Conservation (phyloP, 1,284 basidiomycete genomes). For the Cryptococcus amylolentus region DNA sequence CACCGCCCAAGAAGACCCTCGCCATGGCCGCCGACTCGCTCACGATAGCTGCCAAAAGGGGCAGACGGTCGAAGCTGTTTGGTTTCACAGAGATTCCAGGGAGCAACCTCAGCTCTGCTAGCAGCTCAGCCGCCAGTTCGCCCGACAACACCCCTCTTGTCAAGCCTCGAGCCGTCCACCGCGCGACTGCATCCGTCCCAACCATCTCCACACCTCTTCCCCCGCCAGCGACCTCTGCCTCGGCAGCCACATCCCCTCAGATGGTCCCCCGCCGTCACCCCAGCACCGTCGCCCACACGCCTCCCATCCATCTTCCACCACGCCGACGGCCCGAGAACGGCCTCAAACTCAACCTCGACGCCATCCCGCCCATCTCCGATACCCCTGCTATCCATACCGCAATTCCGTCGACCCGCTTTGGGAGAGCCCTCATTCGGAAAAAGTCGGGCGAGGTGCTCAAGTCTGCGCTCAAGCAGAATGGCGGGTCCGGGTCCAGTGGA, state of each 20-base stretch:
- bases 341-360: constrained; percentile 47
- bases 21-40: constrained; percentile 31
- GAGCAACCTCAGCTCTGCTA: constrained; percentile 21
- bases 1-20: constrained; percentile 34
- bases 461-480: constrained; percentile 76
- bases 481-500: constrained; percentile 37
- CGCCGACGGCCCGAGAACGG: constrained; percentile 38
- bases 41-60: constrained; percentile 23
- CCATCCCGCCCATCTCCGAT: constrained; percentile 28
- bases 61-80: constrained; percentile 44
- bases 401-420: constrained; percentile 25
- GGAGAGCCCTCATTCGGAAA: constrained; percentile 62
- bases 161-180: not conserved
- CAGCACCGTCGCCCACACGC: constrained; percentile 28
- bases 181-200: too few species aligned
- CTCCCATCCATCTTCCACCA: constrained; percentile 17
- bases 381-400: constrained; percentile 31
- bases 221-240: not conserved
- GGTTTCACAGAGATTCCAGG: constrained; percentile 46
- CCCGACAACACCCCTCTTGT: constrained; percentile 19
- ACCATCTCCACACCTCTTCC: not conserved
- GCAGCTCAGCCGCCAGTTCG: constrained; percentile 24
- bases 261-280: constrained; percentile 32
- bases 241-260: constrained; percentile 6
- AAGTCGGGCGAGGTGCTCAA: constrained; percentile 82